Conservation (phyloP, 176 grass and related monocot genomes). For the Cymbopogon citratus region DNA sequence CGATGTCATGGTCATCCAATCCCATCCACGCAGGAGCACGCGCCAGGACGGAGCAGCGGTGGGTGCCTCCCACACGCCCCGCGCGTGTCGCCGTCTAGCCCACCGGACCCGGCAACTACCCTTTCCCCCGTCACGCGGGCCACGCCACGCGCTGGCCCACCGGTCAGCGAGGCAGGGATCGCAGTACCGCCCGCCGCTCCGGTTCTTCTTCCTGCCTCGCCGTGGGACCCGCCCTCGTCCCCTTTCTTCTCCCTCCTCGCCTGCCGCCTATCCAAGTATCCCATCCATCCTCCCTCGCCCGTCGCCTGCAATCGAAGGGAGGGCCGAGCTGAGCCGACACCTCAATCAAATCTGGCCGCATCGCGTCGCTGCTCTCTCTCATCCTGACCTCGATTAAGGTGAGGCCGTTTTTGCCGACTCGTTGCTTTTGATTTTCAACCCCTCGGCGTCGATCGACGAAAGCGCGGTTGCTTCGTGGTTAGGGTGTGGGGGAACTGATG, state of each 20-base stretch:
- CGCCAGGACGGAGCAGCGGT: neutral
- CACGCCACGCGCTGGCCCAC: neutral
- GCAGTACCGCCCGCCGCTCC: neutral
- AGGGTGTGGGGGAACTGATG: conserved; percentile 1
- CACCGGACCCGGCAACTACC: neutral
- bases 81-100: neutral
- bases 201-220: neutral
- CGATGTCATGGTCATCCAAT: neutral
- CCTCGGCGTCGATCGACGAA: neutral
- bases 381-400: neutral
- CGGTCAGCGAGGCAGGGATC: neutral
- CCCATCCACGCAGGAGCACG: neutral
- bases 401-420: too few relatives aligned
- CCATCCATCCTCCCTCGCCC: neutral
- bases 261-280: neutral
- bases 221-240: neutral
- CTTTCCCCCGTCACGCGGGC: neutral
- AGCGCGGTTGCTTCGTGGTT: neutral
- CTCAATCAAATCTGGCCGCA: neutral
- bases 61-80: conserved; percentile 39
- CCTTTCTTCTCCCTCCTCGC: neutral
- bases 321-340: neutral
- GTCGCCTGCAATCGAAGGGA: neutral
- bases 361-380: neutral
- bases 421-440: neutral